Base-by-base conservation (phyloP, 1,284 basidiomycete species). In the Moesziomyces aphidis region DNA sequence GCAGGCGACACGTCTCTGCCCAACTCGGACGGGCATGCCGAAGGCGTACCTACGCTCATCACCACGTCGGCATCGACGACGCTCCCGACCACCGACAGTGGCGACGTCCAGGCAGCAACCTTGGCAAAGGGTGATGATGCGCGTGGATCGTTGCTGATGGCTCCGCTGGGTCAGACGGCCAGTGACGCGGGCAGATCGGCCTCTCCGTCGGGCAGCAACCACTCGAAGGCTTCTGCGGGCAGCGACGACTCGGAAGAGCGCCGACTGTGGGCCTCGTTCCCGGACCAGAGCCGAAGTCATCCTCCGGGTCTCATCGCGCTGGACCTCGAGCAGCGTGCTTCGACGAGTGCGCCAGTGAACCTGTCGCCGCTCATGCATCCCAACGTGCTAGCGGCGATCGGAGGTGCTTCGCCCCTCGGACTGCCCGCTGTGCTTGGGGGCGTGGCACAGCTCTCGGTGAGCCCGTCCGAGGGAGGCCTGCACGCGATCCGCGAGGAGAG, bases 261-360 rank as follows among this genome's bases (percentile, higher is more conserved):
- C 1, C 61, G 76, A 5, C 55, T 80, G 1, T 80, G 78, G 78
- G 64, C 65, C 3, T 62, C 67, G 5, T 80, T 80, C 61, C 78
- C 78, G 0, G 63, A 76, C 5, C 78, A 80, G 55, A 61, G 54
- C 34, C 61, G 76, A 42, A 54, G 67, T 24, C 73, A 80, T 52
- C 78, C 78, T 0, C 78, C 78, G 4, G 78, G 78, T 7, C 57
- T 78, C 0, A 77, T 79, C 34, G 78, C 77, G 4, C 62, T 78
- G n/a, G 66, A 78, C 42, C 28, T 77, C 24, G 73, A 79, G 50
- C 61, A 79, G 31, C 52, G 65, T 1, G 58, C 50, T 1, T 26
- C 49, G 55, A 22, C 39, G 60, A 31, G n/a, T 52, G 28, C 50
- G 8, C 22, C 60, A 5, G 24, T 70, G 34, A 61, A 58, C 31